Evolutionary conservation across 2,329 filamentous ascomycete genomes (phyloP), one percentile per base, ranked within the genome.

Genomic region (Aspergillus pseudoterreus): DNA sequence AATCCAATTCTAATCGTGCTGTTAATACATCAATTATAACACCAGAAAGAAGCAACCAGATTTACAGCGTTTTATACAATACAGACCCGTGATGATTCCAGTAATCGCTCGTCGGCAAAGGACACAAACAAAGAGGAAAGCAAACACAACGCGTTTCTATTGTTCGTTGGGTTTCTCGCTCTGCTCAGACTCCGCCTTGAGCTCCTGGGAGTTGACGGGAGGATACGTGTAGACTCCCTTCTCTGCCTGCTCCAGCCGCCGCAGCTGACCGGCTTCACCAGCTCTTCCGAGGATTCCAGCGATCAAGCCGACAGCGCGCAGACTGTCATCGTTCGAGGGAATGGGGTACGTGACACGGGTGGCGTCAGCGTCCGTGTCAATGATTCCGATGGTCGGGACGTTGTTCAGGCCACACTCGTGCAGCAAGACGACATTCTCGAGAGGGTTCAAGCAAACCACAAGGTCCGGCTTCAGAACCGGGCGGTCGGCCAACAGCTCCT

Each of bases 261-360:
- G 80, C 62, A 78, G 71, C 65, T 91, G 85, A 35, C 94, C 94
- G 47, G 82, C 78, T 74, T 95, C 78, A 9, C 89, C 94, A 1
- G 94, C 94, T 47, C 87, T 82, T 38, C 92, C 92, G 35, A 99
- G 79, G 1, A 94, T 86, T 48, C 91, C 91, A 4, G 86, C 88
- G 61, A 99, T 89, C 54, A 96, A 80, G 61, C 87, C 83, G 45
- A 91, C 82, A 58, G 86, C 86, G 54, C 94, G 87, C 60, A 96
- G 73, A 82, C 91, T 95, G 78, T 99, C 94, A 67, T 99, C 94
- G 70, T 99, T 99, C 46, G 90, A 90, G 2, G 94, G 94, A 61
- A 99, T 96, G 12, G 89, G 88, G 68, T 99, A 99, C 4, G 94
- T 97, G 46, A 97, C 91, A 83, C 89, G 92, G 0, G 90, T 90